A percentile compares a stretch with the other conserved stretches of the same genome.
phyloP scores from a whole-genome alignment of 1,139 yeast genomes.

The Geotrichum fermentans region DNA sequence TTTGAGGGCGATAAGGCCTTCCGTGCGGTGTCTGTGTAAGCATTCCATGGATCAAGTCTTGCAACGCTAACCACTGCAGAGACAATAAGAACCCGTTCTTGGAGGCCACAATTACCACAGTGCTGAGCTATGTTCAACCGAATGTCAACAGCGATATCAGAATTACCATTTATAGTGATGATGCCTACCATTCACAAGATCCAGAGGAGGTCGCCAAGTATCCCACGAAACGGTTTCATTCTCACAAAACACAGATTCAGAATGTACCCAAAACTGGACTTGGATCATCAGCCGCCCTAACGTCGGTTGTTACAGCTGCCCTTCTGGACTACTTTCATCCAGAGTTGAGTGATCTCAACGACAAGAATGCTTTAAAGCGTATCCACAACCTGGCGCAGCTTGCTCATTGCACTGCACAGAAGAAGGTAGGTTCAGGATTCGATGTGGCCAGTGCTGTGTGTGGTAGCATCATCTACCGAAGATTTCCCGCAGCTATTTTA shows the following conservation, averaged over 20 bases:
- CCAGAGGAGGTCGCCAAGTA: constrained; percentile 38
- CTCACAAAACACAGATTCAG: constrained; percentile 55
- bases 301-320: constrained; percentile 73
- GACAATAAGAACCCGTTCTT: constrained; percentile 63
- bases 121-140: constrained; percentile 50
- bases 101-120: constrained; percentile 54
- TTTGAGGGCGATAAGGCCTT: constrained; percentile 30
- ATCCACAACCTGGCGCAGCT: constrained; percentile 83
- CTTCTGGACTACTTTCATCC: constrained; percentile 48
- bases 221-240: constrained; percentile 47
- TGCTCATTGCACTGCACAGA: constrained; percentile 90
- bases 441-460: constrained; percentile 94
- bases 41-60: neutral
- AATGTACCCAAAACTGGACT: constrained; percentile 89
- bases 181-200: constrained; percentile 81
- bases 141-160: constrained; percentile 32
- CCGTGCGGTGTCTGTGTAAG: constrained; percentile 18
- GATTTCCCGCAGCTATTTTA: constrained; percentile 46
- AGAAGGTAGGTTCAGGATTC: constrained; percentile 93
- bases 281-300: constrained; percentile 94
- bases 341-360: constrained; percentile 33
- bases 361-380: constrained; percentile 22
- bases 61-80: constrained; percentile 4
- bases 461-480: constrained; percentile 76
- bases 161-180: constrained; percentile 73